Base-by-base conservation (phyloP, 2,329 filamentous ascomycete genomes). In the Rasamsonia emersonii region DNA sequence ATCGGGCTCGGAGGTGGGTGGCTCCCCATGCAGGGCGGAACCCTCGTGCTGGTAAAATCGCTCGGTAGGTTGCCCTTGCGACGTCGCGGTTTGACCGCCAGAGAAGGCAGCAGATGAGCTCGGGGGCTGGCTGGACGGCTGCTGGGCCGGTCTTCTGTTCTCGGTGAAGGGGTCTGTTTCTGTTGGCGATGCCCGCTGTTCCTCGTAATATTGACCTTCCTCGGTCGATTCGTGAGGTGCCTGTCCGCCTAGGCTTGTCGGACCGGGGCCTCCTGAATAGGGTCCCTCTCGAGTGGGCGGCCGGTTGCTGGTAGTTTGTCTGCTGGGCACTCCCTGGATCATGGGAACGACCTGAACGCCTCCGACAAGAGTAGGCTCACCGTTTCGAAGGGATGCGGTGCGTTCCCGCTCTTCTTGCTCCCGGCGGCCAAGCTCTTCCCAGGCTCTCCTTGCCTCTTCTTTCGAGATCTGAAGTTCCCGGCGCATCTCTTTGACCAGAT, bases 291-390 rank as follows among this genome's bases (percentile, higher is more conserved):
- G 51, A 3, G 66, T 64, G 11, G 61, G 58, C 9, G 68, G 64
- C 13, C 59, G 55, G 27, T 63, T 65, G 8, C 61, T 59, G 41
- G 65, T 69, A 14, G 58, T 64, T 35, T 69, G 67, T 25, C 70
- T 71, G 48, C 71, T 75, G 3, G 72, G 68, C 9, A 78, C 68
- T 7, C 79, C 79, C 44, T 82, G 79, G 27, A 79, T 79, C 84
- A 93, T 93, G 5, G 91, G 91, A 11, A 96, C 84, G 9, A 98
- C 91, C 51, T 95, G 88, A 9, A 96, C 86, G 24, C 89, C 89
- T 29, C 88, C 86, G 6, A 98, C 83, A 29, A 93, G 70, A 1
- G 86, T 95, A 9, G 89, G 84, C 38, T 86, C 78, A 5, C 91
- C 91, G 41, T 83, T 82, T 48, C 91, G 79, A 15, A 98, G 67